phyloP scores from a whole-genome alignment of 495 filamentous ascomycete species.

The Thozetella sp. region DNA sequence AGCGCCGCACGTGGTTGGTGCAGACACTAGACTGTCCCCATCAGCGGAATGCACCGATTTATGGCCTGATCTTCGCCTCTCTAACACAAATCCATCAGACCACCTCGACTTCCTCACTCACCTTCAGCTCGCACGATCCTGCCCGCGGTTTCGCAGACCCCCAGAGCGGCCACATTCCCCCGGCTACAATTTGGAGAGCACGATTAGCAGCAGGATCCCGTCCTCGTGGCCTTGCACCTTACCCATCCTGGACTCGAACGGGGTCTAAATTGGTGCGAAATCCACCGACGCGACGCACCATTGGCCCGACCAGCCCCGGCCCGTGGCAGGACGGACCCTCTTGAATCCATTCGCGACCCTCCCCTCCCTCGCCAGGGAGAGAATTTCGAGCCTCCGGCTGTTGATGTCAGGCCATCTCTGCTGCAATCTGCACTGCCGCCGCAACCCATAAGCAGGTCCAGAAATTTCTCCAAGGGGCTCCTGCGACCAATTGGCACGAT shows the following conservation, averaged over 20 bases:
- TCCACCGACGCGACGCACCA: background rate
- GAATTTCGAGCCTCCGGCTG: background rate
- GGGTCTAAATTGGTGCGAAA: background rate
- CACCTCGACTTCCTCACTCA: background rate
- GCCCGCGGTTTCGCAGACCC: background rate
- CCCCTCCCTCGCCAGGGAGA: conserved; percentile 3
- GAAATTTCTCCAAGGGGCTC: conserved; percentile 3
- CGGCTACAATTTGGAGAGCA: background rate
- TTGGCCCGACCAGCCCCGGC: background rate
- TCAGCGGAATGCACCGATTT: background rate
- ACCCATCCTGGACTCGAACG: background rate
- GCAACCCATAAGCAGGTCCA: conserved; percentile 3
- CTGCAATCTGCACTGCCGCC: background rate
- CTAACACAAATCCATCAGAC: conserved; percentile 1
- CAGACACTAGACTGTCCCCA: background rate
- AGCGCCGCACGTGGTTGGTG: background rate
- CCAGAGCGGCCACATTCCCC: no score
- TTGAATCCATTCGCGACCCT: conserved; percentile 1
- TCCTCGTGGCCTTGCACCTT: no score
- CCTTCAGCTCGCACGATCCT: background rate
- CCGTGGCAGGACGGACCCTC: background rate
- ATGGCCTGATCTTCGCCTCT: conserved; percentile 1
- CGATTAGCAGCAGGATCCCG: background rate
- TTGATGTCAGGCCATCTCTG: conserved; percentile 1
- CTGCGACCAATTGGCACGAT: conserved; percentile 13